Conservation (phyloP, 805 yeast species). For the Phaffomyces opuntiae region DNA sequence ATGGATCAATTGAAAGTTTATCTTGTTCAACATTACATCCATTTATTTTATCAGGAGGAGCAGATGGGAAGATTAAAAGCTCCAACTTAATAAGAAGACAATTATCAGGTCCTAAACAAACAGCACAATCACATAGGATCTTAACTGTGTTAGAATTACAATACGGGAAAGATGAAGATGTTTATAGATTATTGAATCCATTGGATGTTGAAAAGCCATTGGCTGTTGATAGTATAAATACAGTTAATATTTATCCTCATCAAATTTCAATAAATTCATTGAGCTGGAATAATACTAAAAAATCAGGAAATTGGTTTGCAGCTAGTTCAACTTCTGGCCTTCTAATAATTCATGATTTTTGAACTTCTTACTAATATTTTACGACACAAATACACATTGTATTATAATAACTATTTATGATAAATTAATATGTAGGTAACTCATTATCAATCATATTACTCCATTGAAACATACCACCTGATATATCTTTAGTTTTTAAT, state of each 20-base stretch:
- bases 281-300: constrained; percentile 50
- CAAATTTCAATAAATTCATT: constrained; percentile 41
- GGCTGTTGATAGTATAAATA: constrained; percentile 20
- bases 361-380: background rate
- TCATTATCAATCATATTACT: constrained; percentile 47
- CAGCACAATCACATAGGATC: constrained; percentile 23
- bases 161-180: constrained; percentile 30
- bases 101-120: constrained; percentile 28
- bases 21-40: constrained; percentile 41
- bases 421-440: constrained; percentile 54
- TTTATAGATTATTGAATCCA: constrained; percentile 34
- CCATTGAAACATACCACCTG: constrained; percentile 76
- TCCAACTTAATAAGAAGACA: constrained; percentile 33
- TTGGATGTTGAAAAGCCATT: constrained; percentile 29
- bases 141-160: constrained; percentile 34
- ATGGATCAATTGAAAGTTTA: constrained; percentile 32
- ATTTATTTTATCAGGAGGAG: constrained; percentile 37
- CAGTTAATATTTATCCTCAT: constrained; percentile 36
- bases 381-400: background rate
- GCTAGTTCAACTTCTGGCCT: constrained; percentile 48
- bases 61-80: constrained; percentile 41
- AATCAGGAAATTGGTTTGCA: constrained; percentile 42
- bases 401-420: background rate
- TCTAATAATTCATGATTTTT: constrained; percentile 26
- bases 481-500: constrained; percentile 51